A percentile compares a stretch with the other conserved stretches of the same genome.
phyloP scores from a whole-genome alignment of 352 stramenopile species.

The Globisporangium nunn region DNA sequence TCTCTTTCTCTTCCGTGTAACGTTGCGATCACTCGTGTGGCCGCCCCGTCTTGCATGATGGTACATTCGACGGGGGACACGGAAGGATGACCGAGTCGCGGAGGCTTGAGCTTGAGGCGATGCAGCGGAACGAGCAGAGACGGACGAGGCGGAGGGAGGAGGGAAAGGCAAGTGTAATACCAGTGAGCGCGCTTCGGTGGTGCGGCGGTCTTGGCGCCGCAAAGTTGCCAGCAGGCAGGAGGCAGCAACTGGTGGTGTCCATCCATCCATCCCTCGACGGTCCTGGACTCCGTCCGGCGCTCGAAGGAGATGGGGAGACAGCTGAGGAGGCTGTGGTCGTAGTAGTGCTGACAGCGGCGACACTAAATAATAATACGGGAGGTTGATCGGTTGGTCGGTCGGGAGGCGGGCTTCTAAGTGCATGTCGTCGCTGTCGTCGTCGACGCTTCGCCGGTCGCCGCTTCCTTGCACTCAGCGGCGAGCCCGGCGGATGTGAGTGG shows the following conservation, averaged over 20 bases:
- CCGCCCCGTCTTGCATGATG: no score
- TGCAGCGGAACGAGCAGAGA: not conserved
- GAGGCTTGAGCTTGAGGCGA: no score
- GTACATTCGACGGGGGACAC: no score
- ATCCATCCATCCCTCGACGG: not conserved
- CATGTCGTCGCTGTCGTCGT: constrained; percentile 15
- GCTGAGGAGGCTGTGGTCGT: not conserved
- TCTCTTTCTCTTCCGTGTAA: no score
- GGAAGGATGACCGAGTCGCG: no score
- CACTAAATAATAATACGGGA: not conserved
- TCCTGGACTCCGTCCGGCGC: not conserved
- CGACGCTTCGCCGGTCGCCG: constrained; percentile 2
- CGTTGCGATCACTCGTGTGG: no score
- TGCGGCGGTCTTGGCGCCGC: not conserved
- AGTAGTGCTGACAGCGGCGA: not conserved
- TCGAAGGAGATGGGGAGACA: not conserved
- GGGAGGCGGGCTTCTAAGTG: not conserved
- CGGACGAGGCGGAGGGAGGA: not conserved
- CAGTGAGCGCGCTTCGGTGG: not conserved
- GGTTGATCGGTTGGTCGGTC: not conserved
- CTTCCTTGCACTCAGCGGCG: constrained; percentile 11
- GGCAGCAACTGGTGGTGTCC: not conserved
- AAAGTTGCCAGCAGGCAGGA: not conserved
- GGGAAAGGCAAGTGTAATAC: not conserved
- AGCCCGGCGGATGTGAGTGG: not conserved